These are phyloP conservation scores for Aspergillus pseudoterreus DNA, from an alignment of 2,329 filamentous ascomycete species.

Conservation along the genomic window DNA sequence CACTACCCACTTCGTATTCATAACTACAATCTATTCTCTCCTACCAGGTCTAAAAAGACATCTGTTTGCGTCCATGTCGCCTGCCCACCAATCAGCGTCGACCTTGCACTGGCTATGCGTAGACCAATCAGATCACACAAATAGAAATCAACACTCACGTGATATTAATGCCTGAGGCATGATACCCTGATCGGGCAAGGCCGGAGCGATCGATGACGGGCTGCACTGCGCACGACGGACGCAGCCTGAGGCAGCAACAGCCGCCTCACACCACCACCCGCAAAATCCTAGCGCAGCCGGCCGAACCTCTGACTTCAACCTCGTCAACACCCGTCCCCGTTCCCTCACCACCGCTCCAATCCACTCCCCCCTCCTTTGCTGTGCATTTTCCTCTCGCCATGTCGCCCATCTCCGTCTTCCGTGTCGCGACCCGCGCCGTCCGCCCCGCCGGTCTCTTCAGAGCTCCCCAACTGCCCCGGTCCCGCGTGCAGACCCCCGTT, in stretches of 20 bases:
- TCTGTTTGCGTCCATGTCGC: background rate
- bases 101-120: background rate
- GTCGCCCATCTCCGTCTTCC: conserved; percentile 66
- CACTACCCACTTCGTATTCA: too few species aligned
- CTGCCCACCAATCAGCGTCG: background rate
- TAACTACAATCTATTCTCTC: too few species aligned
- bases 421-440: conserved; percentile 65
- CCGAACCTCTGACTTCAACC: conserved; percentile 20
- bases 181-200: conserved; percentile 13
- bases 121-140: conserved; percentile 24
- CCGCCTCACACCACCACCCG: conserved; percentile 36
- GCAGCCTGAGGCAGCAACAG: conserved; percentile 21
- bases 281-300: conserved; percentile 32
- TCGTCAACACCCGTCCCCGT: conserved; percentile 20
- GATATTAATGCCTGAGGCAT: conserved; percentile 24
- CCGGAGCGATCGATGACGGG: conserved; percentile 17
- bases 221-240: background rate
- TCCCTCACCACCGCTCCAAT: conserved; percentile 1
- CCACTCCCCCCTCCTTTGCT: conserved; percentile 16
- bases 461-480: conserved; percentile 57
- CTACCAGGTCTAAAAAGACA: background rate
- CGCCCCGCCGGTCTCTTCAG: conserved; percentile 59
- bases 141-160: conserved; percentile 19
- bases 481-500: conserved; percentile 56
- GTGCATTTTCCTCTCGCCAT: conserved; percentile 44